Percentiles rank a stretch among this genome's conserved stretches.
Conservation (phyloP, 192 early-diverging fungal genomes). For the Rhizophagus sp. region DNA sequence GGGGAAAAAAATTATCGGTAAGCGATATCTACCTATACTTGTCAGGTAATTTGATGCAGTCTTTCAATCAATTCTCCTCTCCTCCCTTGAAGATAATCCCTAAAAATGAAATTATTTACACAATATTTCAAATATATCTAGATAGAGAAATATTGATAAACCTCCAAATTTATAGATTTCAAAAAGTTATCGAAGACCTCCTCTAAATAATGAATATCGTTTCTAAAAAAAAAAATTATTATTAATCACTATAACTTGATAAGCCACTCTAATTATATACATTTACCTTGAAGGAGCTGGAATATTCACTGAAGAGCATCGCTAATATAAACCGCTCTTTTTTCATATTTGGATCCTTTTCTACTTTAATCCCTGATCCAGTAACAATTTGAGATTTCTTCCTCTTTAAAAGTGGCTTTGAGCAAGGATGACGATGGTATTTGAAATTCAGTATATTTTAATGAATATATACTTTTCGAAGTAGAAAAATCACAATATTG, state of each 20-base stretch:
- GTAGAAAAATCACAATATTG: neutral
- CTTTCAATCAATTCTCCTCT: constrained; percentile 3
- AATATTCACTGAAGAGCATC: no score
- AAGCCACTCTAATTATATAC: no score
- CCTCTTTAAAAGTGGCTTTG: neutral
- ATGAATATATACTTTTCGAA: neutral
- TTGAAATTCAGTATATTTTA: neutral
- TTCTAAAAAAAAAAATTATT: neutral
- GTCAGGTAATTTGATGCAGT: neutral
- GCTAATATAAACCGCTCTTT: neutral
- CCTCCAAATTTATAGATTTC: neutral
- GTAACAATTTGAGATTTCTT: neutral
- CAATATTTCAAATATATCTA: neutral
- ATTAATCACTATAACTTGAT: no score
- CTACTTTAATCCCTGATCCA: neutral
- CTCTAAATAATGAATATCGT: neutral
- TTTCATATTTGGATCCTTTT: neutral
- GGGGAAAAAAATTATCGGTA: no score
- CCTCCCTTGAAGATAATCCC: constrained; percentile 7
- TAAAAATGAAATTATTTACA: neutral
- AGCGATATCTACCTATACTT: neutral
- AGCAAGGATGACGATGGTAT: no score
- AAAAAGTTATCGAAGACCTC: neutral
- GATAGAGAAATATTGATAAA: neutral
- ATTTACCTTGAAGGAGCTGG: no score